These are phyloP conservation scores for Venturia aucupariae DNA, from an alignment of 2,329 filamentous ascomycete genomes.

Conservation along the genomic window DNA sequence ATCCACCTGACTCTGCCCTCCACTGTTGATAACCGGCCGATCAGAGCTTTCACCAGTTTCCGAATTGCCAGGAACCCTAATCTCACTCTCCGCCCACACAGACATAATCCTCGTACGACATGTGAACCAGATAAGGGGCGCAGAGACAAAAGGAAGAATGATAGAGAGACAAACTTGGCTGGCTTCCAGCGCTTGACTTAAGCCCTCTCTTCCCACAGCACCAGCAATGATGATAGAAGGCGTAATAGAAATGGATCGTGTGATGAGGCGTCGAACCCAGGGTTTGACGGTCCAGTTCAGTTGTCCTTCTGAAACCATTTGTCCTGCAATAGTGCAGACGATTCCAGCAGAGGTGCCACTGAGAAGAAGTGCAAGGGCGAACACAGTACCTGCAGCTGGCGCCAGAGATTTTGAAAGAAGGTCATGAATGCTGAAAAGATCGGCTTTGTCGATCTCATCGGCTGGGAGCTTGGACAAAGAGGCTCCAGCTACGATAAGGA, in stretches of 20 bases:
- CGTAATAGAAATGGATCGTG: conserved; percentile 69
- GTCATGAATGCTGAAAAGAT: conserved; percentile 75
- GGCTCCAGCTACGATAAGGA: conserved; percentile 72
- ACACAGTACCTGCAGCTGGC: conserved; percentile 70
- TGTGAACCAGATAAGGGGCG: conserved; percentile 79
- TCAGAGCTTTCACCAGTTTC: background rate
- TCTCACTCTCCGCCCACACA: conserved; percentile 33
- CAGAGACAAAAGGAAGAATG: conserved; percentile 72
- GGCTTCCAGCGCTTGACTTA: conserved; percentile 63
- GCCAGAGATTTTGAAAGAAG: conserved; percentile 61
- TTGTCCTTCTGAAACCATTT: conserved; percentile 82
- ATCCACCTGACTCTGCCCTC: conserved; percentile 20
- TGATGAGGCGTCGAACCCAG: conserved; percentile 70
- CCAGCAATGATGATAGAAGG: conserved; percentile 78
- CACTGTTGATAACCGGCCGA: conserved; percentile 11
- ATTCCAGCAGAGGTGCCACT: conserved; percentile 76
- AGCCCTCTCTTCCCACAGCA: conserved; percentile 60
- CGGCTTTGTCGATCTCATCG: conserved; percentile 52
- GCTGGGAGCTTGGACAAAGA: conserved; percentile 53
- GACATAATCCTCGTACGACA: conserved; percentile 73
- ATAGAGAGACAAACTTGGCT: conserved; percentile 71
- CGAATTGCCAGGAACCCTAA: background rate
- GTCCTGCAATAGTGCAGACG: conserved; percentile 80
- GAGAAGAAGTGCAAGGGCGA: conserved; percentile 70
- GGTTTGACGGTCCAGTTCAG: conserved; percentile 64